Evolutionary conservation across 345 rosid genomes (phyloP), one percentile per base, ranked within the genome.

Genomic region (Physaria fendleri): DNA sequence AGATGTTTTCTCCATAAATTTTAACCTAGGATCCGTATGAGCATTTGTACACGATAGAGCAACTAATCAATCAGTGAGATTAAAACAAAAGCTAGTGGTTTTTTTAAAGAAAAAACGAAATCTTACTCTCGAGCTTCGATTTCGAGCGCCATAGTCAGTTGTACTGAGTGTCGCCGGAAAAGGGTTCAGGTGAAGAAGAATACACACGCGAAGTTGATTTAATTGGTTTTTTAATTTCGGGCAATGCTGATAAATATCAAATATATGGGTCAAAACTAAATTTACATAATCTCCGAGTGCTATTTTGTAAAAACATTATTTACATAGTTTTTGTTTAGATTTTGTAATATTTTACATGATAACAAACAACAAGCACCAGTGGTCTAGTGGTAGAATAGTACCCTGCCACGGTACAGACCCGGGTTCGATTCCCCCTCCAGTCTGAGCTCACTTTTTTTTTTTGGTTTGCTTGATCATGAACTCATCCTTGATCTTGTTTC

Each of bases 81-180:
- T 23, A 24, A 12, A 8, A n/a, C 9, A 34, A 15, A 4, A 42
- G 16, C 5, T 22, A 22, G 35, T 42, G 44, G 25, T 11, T 5
- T 2, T 3, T 0, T 9, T 27, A 2, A 17, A 6, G 38, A 6
- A 14, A 17, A 6, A 2, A 15, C 1, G 51, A 64, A 5, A 48
- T 53, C 95, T 77, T 72, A 92, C 98, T 92, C 98, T 58, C 95
- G 84, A 65, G 98, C 93, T 74, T 92, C 98, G 76, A 92, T 88
- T 81, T 92, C 98, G 25, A 85, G 74, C 43, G 88, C 78, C 96
- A 85, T 91, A 52, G 50, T 81, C 57, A n/a, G 46, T 38, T 44
- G 46, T 10, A 8, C 18, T 21, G 52, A 5, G 44, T 17, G 21
- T 62, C 32, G 69, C 53, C 69, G 69, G 69, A 55, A 17, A 30